Evolutionary conservation across 2,329 filamentous ascomycete species (phyloP), one percentile per base, ranked within the genome.

Genomic region (Neobulgaria alba): DNA sequence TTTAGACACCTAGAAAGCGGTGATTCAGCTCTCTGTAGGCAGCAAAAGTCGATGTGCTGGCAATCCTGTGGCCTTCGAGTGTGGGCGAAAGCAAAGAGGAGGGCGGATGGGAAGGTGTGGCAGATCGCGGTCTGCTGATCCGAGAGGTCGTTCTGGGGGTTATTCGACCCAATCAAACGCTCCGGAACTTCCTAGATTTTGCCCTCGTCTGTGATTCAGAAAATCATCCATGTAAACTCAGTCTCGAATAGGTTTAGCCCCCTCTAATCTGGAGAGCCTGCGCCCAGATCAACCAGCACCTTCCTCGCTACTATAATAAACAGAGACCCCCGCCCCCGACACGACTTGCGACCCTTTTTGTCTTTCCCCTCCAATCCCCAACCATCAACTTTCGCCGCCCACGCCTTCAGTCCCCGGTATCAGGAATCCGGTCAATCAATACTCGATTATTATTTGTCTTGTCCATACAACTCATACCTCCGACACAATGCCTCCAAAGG

Each of bases 401-500:
- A 15, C 16, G 4, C 8, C 8, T n/a, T 15, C 5, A 15, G 4
- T 17, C 2, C 14, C 9, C 2, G 3, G 26, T n/a, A 20, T 23
- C 26, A 19, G 15, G 16, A 10, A 2, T 20, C 23, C 19, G 18
- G 15, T 23, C 20, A 10, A 9, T 8, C 29, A 20, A 33, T 39
- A 33, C 19, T 37, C 32, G 43, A 29, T 38, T 29, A 35, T 29
- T 23, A 29, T 34, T 35, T 37, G 31, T 29, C 41, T 20, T 44
- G 38, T 47, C 40, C 33, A 39, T 36, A 47, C 42, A 43, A 45
- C 38, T 34, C 32, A 48, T 40, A 41, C 43, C 39, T 37, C 42
- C 34, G 33, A 57, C 58, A 68, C 56, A 57, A 82, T 82, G 79
- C 69, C 77, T 72, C 73, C 77, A 56, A 82, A 82, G 71, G 30